These are phyloP conservation scores for Fomitopsis pinicola DNA, from an alignment of 1,284 basidiomycete species.

Conservation along the genomic window DNA sequence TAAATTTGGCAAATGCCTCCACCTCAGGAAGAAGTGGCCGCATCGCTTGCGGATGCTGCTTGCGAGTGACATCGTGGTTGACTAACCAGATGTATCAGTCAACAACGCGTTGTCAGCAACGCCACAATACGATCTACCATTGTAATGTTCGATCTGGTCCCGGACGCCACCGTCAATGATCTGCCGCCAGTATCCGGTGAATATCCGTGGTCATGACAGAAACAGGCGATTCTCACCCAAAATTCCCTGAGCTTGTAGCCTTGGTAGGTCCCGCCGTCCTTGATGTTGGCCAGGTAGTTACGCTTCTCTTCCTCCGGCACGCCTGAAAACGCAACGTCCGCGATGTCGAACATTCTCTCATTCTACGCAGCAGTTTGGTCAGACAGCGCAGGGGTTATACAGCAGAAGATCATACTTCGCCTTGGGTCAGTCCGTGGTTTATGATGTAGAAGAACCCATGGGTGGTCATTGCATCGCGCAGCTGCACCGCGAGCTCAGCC, in stretches of 20 bases:
- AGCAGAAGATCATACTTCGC: slow-evolving; percentile 32
- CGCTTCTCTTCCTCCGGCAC: slow-evolving; percentile 54
- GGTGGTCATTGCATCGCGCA: slow-evolving; percentile 53
- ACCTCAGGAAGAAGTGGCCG: slow-evolving; percentile 38
- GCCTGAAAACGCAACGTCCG: slow-evolving; percentile 50
- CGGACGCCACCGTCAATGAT: slow-evolving; percentile 50
- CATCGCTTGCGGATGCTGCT: slow-evolving; percentile 28
- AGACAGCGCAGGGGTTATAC: not conserved
- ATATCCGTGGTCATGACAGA: not conserved
- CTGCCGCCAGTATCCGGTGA: slow-evolving; percentile 23
- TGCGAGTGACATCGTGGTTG: slow-evolving; percentile 18
- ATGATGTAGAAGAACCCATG: slow-evolving; percentile 64
- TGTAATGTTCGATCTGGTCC: slow-evolving; percentile 58
- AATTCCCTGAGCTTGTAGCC: slow-evolving; percentile 55
- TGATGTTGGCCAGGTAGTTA: slow-evolving; percentile 41
- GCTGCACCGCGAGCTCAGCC: slow-evolving; percentile 32
- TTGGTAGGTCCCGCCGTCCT: slow-evolving; percentile 46
- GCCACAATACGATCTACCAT: slow-evolving; percentile 33
- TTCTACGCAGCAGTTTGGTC: slow-evolving; percentile 23
- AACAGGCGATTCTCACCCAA: slow-evolving; percentile 36
- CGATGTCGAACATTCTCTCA: slow-evolving; percentile 55
- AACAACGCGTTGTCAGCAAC: not conserved
- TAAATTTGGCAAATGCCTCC: slow-evolving; percentile 24
- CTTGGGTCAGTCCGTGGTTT: slow-evolving; percentile 50
- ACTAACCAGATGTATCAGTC: slow-evolving; percentile 11